Base-by-base conservation (phyloP, 2,329 filamentous ascomycete species). In the Nannizziopsis barbatae region DNA sequence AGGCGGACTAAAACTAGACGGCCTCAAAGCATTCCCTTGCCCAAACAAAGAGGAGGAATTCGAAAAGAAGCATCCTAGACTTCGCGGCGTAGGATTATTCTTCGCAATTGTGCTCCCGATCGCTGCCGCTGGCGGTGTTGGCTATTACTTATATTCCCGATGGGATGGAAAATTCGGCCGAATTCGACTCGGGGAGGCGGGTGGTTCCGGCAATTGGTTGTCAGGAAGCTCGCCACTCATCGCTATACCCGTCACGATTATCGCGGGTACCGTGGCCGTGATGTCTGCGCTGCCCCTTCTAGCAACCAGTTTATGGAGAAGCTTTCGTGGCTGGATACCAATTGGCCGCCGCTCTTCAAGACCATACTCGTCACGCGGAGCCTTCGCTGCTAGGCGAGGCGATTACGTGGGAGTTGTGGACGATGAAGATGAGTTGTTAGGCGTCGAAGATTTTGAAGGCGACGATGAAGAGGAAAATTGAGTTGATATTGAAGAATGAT, bases 101-200 rank as follows among this genome's bases (percentile, higher is more conserved):
- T 83, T 96, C 56, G 86, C 86, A 44, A 79, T 96, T 46, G 66
- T 86, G 7, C 69, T 90, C 3, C 88, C 90, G 0, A 75, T 96
- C 50, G 74, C 68, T 1, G 70, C 81, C 0, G 90, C 92, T 1
- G 76, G 71, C 1, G 81, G 73, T 3, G 74, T 83, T 11, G 92
- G 92, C 35, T 95, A 85, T 72, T 95, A 81, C 67, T 82, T 90
- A 15, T 95, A 82, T 73, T 77, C 72, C 52, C 85, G 85, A 66
- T 95, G 86, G 86, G 81, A 81, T 57, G 80, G 81, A 65, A 93
- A 93, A 63, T 94, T 96, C 62, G 92, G 92, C 9, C 83, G 90
- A 62, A 90, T 98, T 62, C 79, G 87, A 17, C 79, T 98, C 11
- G 92, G 92, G 49, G 92, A 95, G 54, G 60, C 53, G 52, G 54